Base-by-base conservation (phyloP, 345 rosid species). In the Rubroshorea leprosula region DNA sequence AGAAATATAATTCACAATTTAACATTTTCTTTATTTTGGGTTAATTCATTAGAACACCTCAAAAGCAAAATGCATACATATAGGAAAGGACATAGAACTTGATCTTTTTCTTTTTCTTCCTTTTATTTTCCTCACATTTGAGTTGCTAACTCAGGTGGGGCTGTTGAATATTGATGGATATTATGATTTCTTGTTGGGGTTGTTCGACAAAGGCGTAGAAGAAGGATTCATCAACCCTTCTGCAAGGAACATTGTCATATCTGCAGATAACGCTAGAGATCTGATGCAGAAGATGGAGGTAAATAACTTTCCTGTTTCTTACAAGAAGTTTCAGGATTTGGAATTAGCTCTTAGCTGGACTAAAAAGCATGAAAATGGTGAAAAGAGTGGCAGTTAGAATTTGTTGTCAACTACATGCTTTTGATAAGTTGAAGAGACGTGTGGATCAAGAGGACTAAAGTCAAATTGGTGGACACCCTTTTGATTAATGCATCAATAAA, bases 181-280 rank as follows among this genome's bases (percentile, higher is more conserved):
- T 57, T 78, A 75, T 57, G 70, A 83, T 66, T 60, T 63, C 58
- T 70, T 80, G 68, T 65, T 83, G 13, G 70, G 71, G n/a, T 78
- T 80, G 49, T 74, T 83, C 21, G 88, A 79, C 69, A 79, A 80
- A 68, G 83, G 80, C 0, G 85, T 78, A 5, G 81, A 83, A 21
- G 85, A 80, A 14, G 89, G 85, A 22, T 83, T 83, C 54, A 76
- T 83, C 45, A 60, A 53, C 6, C 70, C 80, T 45, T 66, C 63
- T 23, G 79, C 76, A 13, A 69, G 78, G 38, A 49, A 72, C 45
- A 80, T 83, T 23, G 69, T 80, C 49, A 64, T 78, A 2, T 78
- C 89, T 1, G 83, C 83, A 4, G 57, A 72, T 5, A 78, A 38
- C 9, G 77, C 75, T 17, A 35, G 18, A 19, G 83, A 80, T 2